Conservation (phyloP, 2,329 filamentous ascomycete species). For the Ceratocystis cubensis region DNA sequence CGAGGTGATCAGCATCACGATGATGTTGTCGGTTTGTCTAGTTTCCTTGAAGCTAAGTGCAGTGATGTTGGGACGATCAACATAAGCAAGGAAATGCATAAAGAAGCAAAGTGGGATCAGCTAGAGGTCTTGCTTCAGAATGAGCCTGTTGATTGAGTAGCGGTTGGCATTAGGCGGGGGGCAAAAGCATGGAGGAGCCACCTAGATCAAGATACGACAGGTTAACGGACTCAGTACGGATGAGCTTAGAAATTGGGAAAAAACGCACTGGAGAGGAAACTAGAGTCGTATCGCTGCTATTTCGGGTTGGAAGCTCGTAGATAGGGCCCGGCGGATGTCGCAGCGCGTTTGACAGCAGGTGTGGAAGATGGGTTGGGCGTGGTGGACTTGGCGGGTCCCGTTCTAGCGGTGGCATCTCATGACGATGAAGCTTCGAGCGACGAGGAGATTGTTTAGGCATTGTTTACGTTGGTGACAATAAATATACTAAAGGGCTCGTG, state of each 20-base stretch:
- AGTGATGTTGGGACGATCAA: conserved; percentile 57
- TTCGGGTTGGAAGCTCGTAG: not conserved
- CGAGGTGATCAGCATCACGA: conserved; percentile 49
- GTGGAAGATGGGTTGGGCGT: not conserved
- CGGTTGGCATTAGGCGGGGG: not conserved
- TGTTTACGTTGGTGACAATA: not conserved
- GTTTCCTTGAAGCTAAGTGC: conserved; percentile 56
- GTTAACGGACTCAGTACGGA: not conserved
- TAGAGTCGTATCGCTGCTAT: not conserved
- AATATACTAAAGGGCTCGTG: not conserved
- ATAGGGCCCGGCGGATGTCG: not conserved
- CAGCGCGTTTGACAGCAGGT: not conserved
- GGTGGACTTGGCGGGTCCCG: not conserved
- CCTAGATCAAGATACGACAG: not conserved
- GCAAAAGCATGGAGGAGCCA: not conserved
- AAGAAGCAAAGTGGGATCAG: conserved; percentile 50
- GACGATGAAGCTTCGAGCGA: not conserved
- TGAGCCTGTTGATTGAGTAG: conserved; percentile 30
- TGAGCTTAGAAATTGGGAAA: not conserved
- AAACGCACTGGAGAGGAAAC: not conserved
- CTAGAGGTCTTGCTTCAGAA: conserved; percentile 46
- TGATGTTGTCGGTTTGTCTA: conserved; percentile 47
- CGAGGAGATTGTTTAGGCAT: not conserved
- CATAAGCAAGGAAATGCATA: conserved; percentile 56
- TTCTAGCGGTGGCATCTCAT: too few relatives aligned